Evolutionary conservation across 2,329 filamentous ascomycete genomes (phyloP).

Genomic region (Aspergillus brunneoviolaceus): DNA sequence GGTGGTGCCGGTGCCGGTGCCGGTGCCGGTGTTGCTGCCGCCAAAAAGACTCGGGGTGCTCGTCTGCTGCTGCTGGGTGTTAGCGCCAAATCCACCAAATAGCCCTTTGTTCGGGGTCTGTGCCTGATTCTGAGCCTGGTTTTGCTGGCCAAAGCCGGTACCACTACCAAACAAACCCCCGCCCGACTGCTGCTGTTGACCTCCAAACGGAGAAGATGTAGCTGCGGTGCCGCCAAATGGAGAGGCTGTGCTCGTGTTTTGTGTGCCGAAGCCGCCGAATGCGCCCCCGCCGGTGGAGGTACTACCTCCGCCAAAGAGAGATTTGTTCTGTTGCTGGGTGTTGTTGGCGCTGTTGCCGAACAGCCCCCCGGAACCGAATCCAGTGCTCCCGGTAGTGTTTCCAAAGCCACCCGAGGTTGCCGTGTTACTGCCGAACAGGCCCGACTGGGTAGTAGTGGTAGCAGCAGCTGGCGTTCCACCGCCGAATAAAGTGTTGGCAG

Average conservation of each 20-base stretch:
- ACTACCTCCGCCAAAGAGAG: constrained; percentile 37
- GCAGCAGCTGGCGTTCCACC: constrained; percentile 25
- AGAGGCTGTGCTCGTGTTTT: constrained; percentile 31
- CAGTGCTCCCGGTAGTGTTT: constrained; percentile 26
- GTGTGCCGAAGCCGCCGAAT: constrained; percentile 39
- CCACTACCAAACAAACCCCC: constrained; percentile 13
- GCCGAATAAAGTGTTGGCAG: constrained; percentile 41
- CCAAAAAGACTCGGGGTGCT: constrained; percentile 47
- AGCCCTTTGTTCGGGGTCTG: constrained; percentile 39
- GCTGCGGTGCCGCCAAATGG: constrained; percentile 42
- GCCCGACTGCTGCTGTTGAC: constrained; percentile 29
- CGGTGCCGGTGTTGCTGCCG: constrained; percentile 12
- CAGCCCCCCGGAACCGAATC: constrained; percentile 35
- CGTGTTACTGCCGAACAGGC: constrained; percentile 44
- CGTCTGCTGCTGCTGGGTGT: constrained; percentile 45
- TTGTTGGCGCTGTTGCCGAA: constrained; percentile 38
- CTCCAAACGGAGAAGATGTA: constrained; percentile 48
- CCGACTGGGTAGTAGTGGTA: constrained; percentile 33
- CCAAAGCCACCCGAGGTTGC: constrained; percentile 34
- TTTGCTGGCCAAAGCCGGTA: constrained; percentile 41
- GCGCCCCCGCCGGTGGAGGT: constrained; percentile 31
- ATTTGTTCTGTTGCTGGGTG: constrained; percentile 32
- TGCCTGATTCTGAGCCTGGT: constrained; percentile 35
- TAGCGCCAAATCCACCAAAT: constrained; percentile 42
- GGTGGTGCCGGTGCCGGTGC: constrained; percentile 21